Conservation (phyloP, 1,139 yeast species). For the Taphrina flavorubra region DNA sequence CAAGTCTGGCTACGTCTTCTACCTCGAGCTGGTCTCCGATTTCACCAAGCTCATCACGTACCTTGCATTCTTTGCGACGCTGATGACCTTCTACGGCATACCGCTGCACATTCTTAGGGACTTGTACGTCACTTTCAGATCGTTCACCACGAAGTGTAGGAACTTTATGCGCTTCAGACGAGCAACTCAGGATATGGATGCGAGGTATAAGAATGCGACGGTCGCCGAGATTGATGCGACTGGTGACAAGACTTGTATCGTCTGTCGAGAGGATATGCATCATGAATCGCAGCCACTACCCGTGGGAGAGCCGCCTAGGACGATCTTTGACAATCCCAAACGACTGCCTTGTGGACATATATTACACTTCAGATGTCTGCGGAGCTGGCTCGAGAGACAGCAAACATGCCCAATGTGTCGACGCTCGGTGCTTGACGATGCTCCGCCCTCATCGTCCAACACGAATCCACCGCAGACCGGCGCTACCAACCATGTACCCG, state of each 20-base stretch:
- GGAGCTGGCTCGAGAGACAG: constrained; percentile 91
- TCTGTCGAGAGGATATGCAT: constrained; percentile 83
- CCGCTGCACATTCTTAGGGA: constrained; percentile 75
- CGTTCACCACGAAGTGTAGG: constrained; percentile 59
- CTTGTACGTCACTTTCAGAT: constrained; percentile 61
- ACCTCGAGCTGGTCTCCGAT: constrained; percentile 47
- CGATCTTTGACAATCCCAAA: constrained; percentile 67
- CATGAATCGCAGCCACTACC: constrained; percentile 32
- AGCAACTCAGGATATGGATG: constrained; percentile 70
- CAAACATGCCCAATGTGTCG: constrained; percentile 79
- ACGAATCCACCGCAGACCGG: constrained; percentile 5
- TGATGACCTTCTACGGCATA: constrained; percentile 58
- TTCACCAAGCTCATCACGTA: constrained; percentile 56
- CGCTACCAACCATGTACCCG: not conserved
- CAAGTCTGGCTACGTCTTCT: constrained; percentile 42
- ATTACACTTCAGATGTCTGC: constrained; percentile 85
- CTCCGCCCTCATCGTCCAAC: constrained; percentile 21
- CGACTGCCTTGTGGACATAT: constrained; percentile 83
- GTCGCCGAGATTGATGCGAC: constrained; percentile 67
- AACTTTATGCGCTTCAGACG: constrained; percentile 64
- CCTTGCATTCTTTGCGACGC: constrained; percentile 59
- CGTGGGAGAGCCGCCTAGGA: constrained; percentile 48
- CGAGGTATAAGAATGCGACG: constrained; percentile 60
- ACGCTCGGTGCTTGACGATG: constrained; percentile 60
- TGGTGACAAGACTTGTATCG: constrained; percentile 71